phyloP scores from a whole-genome alignment of 208 protist genomes.

The Porcisia deanei region DNA sequence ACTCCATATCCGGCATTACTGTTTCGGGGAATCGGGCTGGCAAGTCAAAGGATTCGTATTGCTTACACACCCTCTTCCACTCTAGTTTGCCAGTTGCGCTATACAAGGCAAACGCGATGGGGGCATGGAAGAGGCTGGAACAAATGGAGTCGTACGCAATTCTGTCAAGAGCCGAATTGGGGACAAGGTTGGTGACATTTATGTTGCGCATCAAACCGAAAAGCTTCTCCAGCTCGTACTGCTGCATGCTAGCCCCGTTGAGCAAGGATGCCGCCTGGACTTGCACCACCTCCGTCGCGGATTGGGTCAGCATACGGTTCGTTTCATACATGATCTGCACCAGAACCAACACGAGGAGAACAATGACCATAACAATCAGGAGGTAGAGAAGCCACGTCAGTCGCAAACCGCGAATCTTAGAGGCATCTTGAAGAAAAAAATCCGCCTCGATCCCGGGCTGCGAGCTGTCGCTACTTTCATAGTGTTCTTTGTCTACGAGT shows the following conservation, averaged over 20 bases:
- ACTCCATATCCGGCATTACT: neutral
- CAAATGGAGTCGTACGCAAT: constrained; percentile 25
- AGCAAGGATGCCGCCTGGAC: constrained; percentile 32
- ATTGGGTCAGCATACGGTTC: constrained; percentile 39
- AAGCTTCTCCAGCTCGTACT: constrained; percentile 23
- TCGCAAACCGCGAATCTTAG: constrained; percentile 51
- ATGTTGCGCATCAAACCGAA: constrained; percentile 13
- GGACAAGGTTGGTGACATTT: neutral
- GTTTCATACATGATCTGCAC: constrained; percentile 58
- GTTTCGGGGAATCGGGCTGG: neutral
- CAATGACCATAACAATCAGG: constrained; percentile 58
- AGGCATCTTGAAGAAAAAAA: constrained; percentile 55
- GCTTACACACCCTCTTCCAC: constrained; percentile 15
- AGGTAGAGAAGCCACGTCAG: constrained; percentile 71
- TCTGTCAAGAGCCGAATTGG: neutral
- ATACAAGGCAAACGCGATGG: constrained; percentile 38
- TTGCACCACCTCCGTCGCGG: constrained; percentile 37
- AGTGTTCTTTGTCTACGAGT: neutral
- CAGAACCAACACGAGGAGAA: constrained; percentile 50
- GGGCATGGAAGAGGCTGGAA: constrained; percentile 31
- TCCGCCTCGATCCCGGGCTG: constrained; percentile 36
- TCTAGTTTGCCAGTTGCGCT: constrained; percentile 10
- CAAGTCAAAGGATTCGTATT: neutral
- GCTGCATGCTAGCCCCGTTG: constrained; percentile 22
- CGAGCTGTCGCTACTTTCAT: constrained; percentile 14